Evolutionary conservation across 1,284 basidiomycete genomes (phyloP).

Genomic region (Macrocybe sp.): DNA sequence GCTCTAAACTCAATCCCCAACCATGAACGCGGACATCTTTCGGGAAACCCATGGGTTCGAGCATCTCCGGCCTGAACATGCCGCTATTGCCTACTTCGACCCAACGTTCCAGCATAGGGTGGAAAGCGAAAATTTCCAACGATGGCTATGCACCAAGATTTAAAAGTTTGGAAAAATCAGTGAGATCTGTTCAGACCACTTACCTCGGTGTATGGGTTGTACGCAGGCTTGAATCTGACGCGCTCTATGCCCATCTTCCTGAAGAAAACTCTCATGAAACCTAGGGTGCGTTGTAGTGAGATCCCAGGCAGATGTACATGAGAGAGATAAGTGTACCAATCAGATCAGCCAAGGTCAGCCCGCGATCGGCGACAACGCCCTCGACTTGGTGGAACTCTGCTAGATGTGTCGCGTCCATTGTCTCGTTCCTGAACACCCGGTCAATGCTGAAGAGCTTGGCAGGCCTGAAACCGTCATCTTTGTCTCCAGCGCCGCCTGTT

Average conservation of each 20-base stretch:
- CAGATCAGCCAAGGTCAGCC: slow-evolving; percentile 93
- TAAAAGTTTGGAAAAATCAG: neutral
- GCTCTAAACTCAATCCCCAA: slow-evolving; percentile 93
- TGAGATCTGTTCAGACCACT: slow-evolving; percentile 14
- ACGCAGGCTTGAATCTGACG: slow-evolving; percentile 96
- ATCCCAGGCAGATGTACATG: neutral
- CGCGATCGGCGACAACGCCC: slow-evolving; percentile 95
- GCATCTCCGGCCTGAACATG: slow-evolving; percentile 99
- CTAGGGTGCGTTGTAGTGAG: slow-evolving; percentile 33
- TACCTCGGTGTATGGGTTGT: slow-evolving; percentile 95
- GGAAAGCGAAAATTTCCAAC: slow-evolving; percentile 99
- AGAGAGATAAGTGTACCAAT: slow-evolving; percentile 58
- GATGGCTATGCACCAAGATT: slow-evolving; percentile 61
- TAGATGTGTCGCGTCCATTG: slow-evolving; percentile 98
- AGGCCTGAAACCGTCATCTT: slow-evolving; percentile 83
- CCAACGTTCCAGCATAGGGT: slow-evolving; percentile 92
- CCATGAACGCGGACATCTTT: slow-evolving; percentile 96
- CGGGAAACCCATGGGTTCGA: slow-evolving; percentile 98
- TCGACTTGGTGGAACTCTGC: slow-evolving; percentile 99
- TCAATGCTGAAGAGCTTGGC: slow-evolving; percentile 99
- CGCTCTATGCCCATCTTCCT: slow-evolving; percentile 95
- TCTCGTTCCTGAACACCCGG: slow-evolving; percentile 98
- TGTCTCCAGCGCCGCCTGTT: slow-evolving; percentile 28
- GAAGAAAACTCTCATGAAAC: slow-evolving; percentile 99
- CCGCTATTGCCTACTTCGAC: slow-evolving; percentile 96